A percentile compares a stretch with the other conserved stretches of the same genome.
Evolutionary conservation across 169 alveolate species (phyloP).

Genomic region (Fabrea salina): DNA sequence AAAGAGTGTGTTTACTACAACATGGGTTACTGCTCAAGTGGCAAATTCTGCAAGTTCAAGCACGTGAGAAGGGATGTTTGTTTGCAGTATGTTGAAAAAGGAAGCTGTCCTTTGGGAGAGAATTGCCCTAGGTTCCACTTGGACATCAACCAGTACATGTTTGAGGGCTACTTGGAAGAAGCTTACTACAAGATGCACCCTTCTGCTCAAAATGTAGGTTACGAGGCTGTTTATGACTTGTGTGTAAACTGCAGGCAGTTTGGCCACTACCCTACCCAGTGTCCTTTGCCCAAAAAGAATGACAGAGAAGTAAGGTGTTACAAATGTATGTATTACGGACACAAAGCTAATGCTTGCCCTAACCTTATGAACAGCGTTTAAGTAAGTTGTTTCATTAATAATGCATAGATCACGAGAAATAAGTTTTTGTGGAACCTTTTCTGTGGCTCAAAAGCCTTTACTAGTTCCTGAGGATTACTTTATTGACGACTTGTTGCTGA

Average conservation of each 20-base stretch:
- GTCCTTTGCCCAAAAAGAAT: not conserved
- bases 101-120: not conserved
- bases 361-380: too few species aligned
- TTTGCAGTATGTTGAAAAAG: slow-evolving; percentile 1
- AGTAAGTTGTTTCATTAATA: too few species aligned
- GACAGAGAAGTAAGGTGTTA: slow-evolving; percentile 1
- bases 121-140: not conserved
- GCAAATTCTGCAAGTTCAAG: slow-evolving; percentile 16
- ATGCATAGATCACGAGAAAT: too few species aligned
- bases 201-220: not conserved
- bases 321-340: not conserved
- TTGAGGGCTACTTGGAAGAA: not conserved
- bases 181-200: slow-evolving; percentile 16
- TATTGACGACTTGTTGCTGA: too few species aligned
- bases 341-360: slow-evolving; percentile 12
- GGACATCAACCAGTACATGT: too few species aligned
- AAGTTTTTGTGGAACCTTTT: too few species aligned
- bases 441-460: too few species aligned
- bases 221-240: not conserved
- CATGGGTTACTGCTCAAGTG: slow-evolving; percentile 15
- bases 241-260: slow-evolving; percentile 1
- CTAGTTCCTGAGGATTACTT: too few species aligned
- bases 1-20: slow-evolving; percentile 18
- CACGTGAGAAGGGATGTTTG: not conserved
- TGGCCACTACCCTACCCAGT: not conserved